phyloP scores from a whole-genome alignment of 805 yeast species.

The Myxozyma neotropica region DNA sequence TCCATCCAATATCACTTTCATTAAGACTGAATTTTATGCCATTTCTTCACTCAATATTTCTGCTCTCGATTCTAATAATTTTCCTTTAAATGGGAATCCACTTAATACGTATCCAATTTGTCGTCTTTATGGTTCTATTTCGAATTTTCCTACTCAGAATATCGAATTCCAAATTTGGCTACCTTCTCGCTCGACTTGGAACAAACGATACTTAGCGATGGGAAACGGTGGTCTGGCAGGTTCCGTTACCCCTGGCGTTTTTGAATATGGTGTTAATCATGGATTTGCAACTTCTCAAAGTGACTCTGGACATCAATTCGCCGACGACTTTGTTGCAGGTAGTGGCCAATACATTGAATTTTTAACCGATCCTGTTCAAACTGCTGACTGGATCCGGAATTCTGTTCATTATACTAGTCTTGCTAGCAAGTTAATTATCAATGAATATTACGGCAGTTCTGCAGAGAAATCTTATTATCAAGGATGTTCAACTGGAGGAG shows the following conservation, averaged over 20 bases:
- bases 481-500: conserved; percentile 22
- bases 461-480: conserved; percentile 12
- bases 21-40: no score
- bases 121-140: background rate
- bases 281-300: background rate
- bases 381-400: background rate
- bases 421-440: conserved; percentile 1
- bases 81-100: background rate
- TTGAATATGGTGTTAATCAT: background rate
- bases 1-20: no score
- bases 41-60: background rate
- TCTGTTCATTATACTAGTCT: background rate
- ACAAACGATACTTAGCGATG: background rate
- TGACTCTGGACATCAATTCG: background rate
- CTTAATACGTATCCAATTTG: background rate
- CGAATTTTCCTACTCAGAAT: background rate
- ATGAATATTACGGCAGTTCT: conserved; percentile 11
- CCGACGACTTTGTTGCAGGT: background rate
- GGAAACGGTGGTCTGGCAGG: background rate
- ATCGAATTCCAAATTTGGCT: background rate
- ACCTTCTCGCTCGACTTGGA: background rate
- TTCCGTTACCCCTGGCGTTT: background rate
- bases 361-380: background rate
- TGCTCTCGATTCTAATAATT: background rate
- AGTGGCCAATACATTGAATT: background rate